Base-by-base conservation (phyloP, 1,139 yeast species). In the Kurtzmaniella quercitrusa region DNA sequence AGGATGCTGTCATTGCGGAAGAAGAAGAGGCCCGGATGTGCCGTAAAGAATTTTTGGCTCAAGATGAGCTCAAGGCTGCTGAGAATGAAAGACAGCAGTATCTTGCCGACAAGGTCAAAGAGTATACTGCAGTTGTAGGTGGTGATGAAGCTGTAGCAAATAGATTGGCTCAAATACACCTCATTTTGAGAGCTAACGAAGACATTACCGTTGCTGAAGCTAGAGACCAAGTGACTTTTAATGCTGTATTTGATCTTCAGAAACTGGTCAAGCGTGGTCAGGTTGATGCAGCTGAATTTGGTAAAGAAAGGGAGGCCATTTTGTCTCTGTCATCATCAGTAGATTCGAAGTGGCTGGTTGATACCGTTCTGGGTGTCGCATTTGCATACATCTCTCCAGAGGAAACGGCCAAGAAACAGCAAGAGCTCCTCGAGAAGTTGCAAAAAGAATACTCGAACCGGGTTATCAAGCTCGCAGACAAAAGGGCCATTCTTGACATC, bases 11-110 rank as follows among this genome's bases (percentile, higher is more conserved):
- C 32, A 71, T 68, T 45, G 85, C 88, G 2, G 61, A 63, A 39
- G 68, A 68, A 44, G 95, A 85, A 61, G 79, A 73, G 56, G 65
- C 62, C 12, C 72, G 69, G 50, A 68, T 77, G 76, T 71, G 80
- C 16, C 72, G 87, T 58, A 84, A 86, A 59, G 88, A 84, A 56
- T 70, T 14, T 9, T 16, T 30, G 16, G 30, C 58, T 30, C 34
- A 30, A 30, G 34, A 30, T 14, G 34, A 30, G 16, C 34, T 30
- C 18, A 30, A 30, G 15, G 34, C 16, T 9, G 34, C 34, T 14
- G 34, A 30, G 15, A 12, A 5, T 9, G 18, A 30, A 7, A 30
- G 34, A 30, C 34, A 30, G 18, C 8, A 16, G 4, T 30, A 14
- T 16, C 37, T 19, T 34, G 11, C 21, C 14, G 26, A 34, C 20